These are phyloP conservation scores for Handroanthus guayacan DNA, from an alignment of 257 asterid genomes.

Conservation along the genomic window DNA sequence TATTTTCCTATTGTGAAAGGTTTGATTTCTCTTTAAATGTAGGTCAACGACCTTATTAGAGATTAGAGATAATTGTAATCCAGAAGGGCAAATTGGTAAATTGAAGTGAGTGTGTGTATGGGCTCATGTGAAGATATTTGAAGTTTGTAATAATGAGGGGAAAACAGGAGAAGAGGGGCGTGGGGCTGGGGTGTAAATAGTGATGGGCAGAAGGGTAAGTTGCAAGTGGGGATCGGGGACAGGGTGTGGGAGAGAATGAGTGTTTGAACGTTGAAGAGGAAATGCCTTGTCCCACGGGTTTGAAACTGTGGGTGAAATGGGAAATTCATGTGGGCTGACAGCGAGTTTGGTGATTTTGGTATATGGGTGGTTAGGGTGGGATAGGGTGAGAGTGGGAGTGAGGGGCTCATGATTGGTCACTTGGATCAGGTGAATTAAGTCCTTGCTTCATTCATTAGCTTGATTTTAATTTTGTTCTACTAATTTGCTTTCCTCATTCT, in stretches of 20 bases:
- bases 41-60: background rate
- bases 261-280: background rate
- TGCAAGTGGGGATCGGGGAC: slow-evolving; percentile 29
- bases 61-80: background rate
- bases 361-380: background rate
- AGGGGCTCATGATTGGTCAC: slow-evolving; percentile 24
- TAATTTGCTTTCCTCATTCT: background rate
- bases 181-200: slow-evolving; percentile 22
- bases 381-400: background rate
- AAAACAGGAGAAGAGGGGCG: background rate
- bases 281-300: background rate
- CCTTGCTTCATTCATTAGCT: background rate
- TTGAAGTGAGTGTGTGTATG: background rate
- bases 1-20: background rate
- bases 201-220: slow-evolving; percentile 21
- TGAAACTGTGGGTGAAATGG: slow-evolving; percentile 35
- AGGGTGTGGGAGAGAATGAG: background rate
- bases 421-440: slow-evolving; percentile 34
- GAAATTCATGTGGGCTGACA: slow-evolving; percentile 40
- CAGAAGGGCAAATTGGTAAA: background rate
- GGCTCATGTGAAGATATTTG: background rate
- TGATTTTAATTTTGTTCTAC: background rate
- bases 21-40: background rate
- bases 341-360: slow-evolving; percentile 27
- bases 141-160: background rate